A percentile compares a stretch with the other conserved stretches of the same genome.
These are phyloP conservation scores for Chytriomyces sp. DNA, from an alignment of 192 early-diverging fungal genomes.

Conservation along the genomic window DNA sequence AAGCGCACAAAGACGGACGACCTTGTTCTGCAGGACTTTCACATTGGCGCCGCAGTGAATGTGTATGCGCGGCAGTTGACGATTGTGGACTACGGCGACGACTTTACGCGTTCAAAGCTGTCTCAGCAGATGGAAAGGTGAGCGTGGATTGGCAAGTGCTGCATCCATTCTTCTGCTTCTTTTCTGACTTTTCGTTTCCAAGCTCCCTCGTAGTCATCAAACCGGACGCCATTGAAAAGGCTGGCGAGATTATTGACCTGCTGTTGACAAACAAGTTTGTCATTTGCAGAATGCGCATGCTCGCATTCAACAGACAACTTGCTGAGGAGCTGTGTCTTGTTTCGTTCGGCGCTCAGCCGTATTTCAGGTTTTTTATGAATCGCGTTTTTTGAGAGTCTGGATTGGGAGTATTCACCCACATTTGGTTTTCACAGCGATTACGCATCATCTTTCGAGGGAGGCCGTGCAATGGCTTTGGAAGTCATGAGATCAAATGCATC, in stretches of 20 bases:
- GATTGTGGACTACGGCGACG: conserved; percentile 59
- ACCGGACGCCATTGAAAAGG: conserved; percentile 37
- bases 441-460: conserved; percentile 29
- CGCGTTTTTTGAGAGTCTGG: not conserved
- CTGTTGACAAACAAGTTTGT: conserved; percentile 45
- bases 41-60: conserved; percentile 58
- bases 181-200: not conserved
- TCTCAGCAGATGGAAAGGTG: conserved; percentile 55
- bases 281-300: conserved; percentile 47
- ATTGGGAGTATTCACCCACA: not conserved
- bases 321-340: conserved; percentile 35
- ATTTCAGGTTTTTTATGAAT: conserved; percentile 25
- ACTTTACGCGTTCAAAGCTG: conserved; percentile 51
- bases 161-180: conserved; percentile 9
- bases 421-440: conserved; percentile 13
- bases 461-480: conserved; percentile 40
- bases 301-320: conserved; percentile 20
- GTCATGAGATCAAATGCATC: conserved; percentile 40
- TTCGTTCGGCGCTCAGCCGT: conserved; percentile 14
- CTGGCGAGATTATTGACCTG: conserved; percentile 53
- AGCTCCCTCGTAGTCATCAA: conserved; percentile 58
- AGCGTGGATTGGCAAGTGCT: conserved; percentile 10
- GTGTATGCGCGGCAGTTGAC: conserved; percentile 57
- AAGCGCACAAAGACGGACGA: conserved; percentile 51
- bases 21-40: conserved; percentile 54